Percentiles rank a stretch among this genome's conserved stretches.
Conservation (phyloP, 352 stramenopile genomes). For the Globisporangium megalacanthum region DNA sequence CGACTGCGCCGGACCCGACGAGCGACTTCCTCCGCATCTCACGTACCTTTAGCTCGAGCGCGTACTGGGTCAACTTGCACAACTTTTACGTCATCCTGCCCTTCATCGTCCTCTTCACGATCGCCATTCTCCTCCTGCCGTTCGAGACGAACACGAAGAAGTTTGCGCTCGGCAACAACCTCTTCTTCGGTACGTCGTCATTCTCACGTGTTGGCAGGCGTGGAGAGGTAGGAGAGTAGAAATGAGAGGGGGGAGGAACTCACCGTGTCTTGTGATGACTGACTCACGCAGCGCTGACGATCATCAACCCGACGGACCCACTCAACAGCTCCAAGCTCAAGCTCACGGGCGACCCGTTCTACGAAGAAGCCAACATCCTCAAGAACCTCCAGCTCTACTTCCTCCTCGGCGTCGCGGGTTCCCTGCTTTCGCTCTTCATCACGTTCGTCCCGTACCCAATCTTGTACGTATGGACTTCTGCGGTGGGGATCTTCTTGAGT, state of each 20-base stretch:
- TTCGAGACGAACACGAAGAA: conserved; percentile 85
- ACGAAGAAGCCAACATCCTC: conserved; percentile 59
- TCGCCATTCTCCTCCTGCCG: conserved; percentile 51
- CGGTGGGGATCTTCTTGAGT: no score
- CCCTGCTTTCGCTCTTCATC: conserved; percentile 36
- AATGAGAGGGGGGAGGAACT: no score
- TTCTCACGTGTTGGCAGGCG: no score
- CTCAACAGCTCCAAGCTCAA: conserved; percentile 46
- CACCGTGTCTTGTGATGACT: background rate
- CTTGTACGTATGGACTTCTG: conserved; percentile 43
- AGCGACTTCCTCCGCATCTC: conserved; percentile 56
- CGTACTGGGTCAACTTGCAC: conserved; percentile 69
- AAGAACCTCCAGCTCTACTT: conserved; percentile 73
- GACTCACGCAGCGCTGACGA: conserved; percentile 41
- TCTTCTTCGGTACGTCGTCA: conserved; percentile 69
- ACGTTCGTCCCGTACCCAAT: conserved; percentile 77
- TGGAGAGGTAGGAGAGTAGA: no score
- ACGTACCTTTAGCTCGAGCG: conserved; percentile 47
- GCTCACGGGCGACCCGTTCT: conserved; percentile 32
- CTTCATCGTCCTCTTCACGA: conserved; percentile 73
- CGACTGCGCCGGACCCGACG: conserved; percentile 18
- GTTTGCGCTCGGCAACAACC: conserved; percentile 76
- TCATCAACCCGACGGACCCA: conserved; percentile 64
- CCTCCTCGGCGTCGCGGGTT: conserved; percentile 10
- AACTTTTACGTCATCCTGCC: conserved; percentile 73